Percentiles rank a stretch among this genome's conserved stretches.
Conservation (phyloP, 305 asterid species). For the Euphrasia arctica region DNA sequence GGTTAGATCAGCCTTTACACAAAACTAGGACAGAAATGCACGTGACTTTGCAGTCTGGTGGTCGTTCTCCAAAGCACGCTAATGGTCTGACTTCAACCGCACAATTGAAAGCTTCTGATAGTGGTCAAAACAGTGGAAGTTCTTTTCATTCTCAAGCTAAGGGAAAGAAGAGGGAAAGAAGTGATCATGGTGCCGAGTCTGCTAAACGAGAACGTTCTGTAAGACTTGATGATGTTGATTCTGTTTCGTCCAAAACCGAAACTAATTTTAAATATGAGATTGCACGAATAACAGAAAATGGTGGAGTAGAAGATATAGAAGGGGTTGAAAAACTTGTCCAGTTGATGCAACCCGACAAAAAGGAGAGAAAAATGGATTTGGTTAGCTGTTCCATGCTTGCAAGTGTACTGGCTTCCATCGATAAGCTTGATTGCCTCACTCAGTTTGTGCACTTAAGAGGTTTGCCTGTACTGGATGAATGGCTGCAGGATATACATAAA, state of each 20-base stretch:
- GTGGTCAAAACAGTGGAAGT: constrained; percentile 40
- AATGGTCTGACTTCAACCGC: constrained; percentile 47
- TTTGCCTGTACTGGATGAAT: constrained; percentile 49
- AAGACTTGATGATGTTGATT: constrained; percentile 44
- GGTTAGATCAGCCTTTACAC: constrained; percentile 55
- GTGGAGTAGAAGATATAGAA: constrained; percentile 44
- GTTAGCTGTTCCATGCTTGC: constrained; percentile 51
- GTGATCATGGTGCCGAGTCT: constrained; percentile 42
- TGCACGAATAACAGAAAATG: constrained; percentile 45
- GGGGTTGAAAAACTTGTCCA: constrained; percentile 55
- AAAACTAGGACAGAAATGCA: constrained; percentile 60
- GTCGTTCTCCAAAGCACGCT: constrained; percentile 63
- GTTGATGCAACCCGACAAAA: constrained; percentile 47
- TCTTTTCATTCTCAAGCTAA: constrained; percentile 46
- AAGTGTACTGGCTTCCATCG: constrained; percentile 53
- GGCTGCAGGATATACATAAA: constrained; percentile 65
- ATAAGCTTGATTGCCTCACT: constrained; percentile 52
- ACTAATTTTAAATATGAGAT: constrained; percentile 43
- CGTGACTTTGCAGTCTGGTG: constrained; percentile 24
- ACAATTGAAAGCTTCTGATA: constrained; percentile 57
- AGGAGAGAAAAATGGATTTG: constrained; percentile 51
- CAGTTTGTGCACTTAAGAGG: constrained; percentile 59
- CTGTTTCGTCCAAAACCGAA: constrained; percentile 31
- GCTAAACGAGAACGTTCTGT: constrained; percentile 44
- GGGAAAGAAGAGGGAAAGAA: constrained; percentile 63